Evolutionary conservation across 75 land plant genomes (phyloP).

Genomic region (Pinus tabuliformis): DNA sequence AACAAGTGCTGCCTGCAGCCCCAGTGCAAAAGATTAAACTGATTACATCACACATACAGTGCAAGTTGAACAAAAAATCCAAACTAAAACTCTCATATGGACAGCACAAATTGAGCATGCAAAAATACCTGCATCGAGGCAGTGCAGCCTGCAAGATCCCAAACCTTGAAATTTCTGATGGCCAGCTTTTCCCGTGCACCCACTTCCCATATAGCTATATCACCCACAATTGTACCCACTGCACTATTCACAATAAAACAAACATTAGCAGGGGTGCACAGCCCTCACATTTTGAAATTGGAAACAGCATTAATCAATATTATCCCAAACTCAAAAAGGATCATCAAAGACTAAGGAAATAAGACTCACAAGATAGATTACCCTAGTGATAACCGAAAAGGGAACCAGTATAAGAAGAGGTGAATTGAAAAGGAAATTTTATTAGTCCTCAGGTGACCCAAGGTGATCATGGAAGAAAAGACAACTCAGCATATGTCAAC

Average conservation of each 20-base stretch:
- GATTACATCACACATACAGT: not conserved
- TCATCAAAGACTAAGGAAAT: not conserved
- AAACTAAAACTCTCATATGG: not conserved
- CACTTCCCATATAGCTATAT: constrained; percentile 81
- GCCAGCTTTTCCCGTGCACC: constrained; percentile 61
- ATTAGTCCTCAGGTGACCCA: too few relatives aligned
- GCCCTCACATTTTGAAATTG: not conserved
- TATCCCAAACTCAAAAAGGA: not conserved
- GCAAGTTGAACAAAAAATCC: not conserved
- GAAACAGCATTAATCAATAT: not conserved
- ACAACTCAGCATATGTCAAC: not conserved
- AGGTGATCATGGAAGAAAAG: too few relatives aligned
- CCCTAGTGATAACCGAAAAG: not conserved
- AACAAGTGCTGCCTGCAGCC: constrained; percentile 53
- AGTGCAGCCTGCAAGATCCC: constrained; percentile 76
- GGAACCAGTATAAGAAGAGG: not conserved
- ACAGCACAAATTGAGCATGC: not conserved
- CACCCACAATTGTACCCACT: constrained; percentile 97
- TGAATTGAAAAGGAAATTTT: not conserved
- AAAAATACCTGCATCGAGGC: constrained; percentile 49
- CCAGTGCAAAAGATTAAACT: not conserved
- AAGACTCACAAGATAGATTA: not conserved
- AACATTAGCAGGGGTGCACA: not conserved
- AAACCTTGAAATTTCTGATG: constrained; percentile 73
- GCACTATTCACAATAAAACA: not conserved